A percentile compares a stretch with the other conserved stretches of the same genome.
Evolutionary conservation across 108 stramenopile genomes (phyloP).

Genomic region (Nitzschia sp.): DNA sequence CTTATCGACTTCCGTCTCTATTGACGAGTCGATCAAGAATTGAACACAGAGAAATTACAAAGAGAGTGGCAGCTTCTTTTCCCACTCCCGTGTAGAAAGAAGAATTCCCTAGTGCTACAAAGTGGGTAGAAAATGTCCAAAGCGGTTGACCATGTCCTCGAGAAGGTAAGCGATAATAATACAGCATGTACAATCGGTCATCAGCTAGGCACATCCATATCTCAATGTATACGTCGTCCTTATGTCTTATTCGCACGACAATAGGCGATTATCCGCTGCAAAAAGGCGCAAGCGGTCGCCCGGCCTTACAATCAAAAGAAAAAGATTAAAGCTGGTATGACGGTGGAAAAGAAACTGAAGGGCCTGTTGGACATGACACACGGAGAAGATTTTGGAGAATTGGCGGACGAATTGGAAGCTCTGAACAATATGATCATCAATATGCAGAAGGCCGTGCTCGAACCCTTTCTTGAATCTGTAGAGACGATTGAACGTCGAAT

Average conservation of each 20-base stretch:
- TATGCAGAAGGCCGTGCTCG: conserved; percentile 34
- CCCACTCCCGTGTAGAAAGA: too few relatives aligned
- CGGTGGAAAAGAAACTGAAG: conserved; percentile 19
- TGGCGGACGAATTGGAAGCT: conserved; percentile 19
- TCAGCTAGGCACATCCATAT: too few relatives aligned
- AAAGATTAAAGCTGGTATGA: conserved; percentile 31
- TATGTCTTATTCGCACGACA: too few relatives aligned
- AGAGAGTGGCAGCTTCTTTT: too few relatives aligned
- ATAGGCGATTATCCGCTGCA: conserved; percentile 33
- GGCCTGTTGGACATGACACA: conserved; percentile 19
- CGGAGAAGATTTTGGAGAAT: conserved; percentile 29
- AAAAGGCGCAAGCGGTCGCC: conserved; percentile 34
- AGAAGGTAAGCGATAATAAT: conserved; percentile 33
- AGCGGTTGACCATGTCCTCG: conserved; percentile 20
- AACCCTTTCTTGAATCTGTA: conserved; percentile 32
- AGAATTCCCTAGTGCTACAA: too few relatives aligned
- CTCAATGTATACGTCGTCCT: too few relatives aligned
- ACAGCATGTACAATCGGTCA: too few relatives aligned
- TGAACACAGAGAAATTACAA: too few relatives aligned
- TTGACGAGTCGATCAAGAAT: too few relatives aligned
- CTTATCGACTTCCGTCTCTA: too few relatives aligned
- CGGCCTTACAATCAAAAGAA: conserved; percentile 26
- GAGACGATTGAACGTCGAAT: conserved; percentile 41
- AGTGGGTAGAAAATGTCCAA: conserved; percentile 27
- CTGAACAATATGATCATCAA: conserved; percentile 25